Evolutionary conservation across 169 alveolate species (phyloP).

Genomic region (Plasmodium reichenowi): DNA sequence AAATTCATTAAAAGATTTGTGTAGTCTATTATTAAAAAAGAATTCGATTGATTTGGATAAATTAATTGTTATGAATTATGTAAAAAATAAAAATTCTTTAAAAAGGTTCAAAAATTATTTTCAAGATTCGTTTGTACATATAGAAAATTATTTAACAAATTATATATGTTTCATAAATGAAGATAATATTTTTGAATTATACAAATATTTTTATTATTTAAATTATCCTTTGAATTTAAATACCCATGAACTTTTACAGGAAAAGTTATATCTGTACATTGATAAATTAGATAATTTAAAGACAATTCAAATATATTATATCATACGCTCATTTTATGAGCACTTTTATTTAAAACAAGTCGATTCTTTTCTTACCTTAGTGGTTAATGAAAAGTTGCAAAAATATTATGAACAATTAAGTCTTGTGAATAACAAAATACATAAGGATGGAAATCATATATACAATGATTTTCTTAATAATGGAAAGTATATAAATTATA

Average conservation of each 20-base stretch:
- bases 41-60: constrained; percentile 9
- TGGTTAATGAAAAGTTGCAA: constrained; percentile 49
- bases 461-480: not conserved
- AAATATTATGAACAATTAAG: not conserved
- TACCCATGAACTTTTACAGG: constrained; percentile 33
- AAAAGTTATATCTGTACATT: constrained; percentile 29
- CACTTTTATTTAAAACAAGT: constrained; percentile 39
- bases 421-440: not conserved
- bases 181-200: constrained; percentile 27
- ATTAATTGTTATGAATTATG: constrained; percentile 18
- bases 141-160: constrained; percentile 44
- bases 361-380: constrained; percentile 23
- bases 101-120: constrained; percentile 40
- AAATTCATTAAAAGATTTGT: constrained; percentile 52
- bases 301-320: constrained; percentile 37
- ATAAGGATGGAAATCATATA: not conserved
- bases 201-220: constrained; percentile 55
- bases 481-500: constrained; percentile 2
- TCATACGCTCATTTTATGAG: constrained; percentile 39
- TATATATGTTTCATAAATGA: constrained; percentile 58
- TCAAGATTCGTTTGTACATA: constrained; percentile 53
- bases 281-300: constrained; percentile 69
- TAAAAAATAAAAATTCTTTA: constrained; percentile 28
- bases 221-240: constrained; percentile 34
- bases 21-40: constrained; percentile 51